Evolutionary conservation across 1,139 yeast species (phyloP), one percentile per base, ranked within the genome.

Genomic region (Pichia sp.): DNA sequence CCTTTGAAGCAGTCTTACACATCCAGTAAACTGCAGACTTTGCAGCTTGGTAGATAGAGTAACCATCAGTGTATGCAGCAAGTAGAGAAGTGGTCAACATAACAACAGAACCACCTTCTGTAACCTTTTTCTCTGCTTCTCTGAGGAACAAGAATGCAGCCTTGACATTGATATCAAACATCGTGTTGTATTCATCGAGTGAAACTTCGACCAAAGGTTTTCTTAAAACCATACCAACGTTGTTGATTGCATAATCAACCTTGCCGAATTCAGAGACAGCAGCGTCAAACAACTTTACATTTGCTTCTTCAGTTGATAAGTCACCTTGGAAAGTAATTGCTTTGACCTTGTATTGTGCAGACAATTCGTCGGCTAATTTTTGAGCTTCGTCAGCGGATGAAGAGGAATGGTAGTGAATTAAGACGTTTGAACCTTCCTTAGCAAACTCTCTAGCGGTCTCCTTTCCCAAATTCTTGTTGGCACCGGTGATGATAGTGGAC

Each of bases 211-310:
- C 62, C 43, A 77, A 54, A 17, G 28, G 31, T 54, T 79, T 79
- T 66, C 79, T 78, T 58, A 79, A 63, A 26, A 79, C 84, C 67
- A 62, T 72, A 40, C 85, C 85, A 28, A 77, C 79, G 49, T 76
- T 78, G 63, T 78, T 78, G 50, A 79, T 67, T 23, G 84, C 85
- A 57, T 76, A 68, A 52, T 79, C 83, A 49, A 75, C 64, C 20
- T 74, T 74, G 39, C 69, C 69, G 43, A 72, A 67, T 34, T 60
- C 54, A 36, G 61, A 56, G 34, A 68, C 67, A n/a, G 74, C 72
- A 6, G 52, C 57, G 18, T 59, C 62, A 53, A 78, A 79, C 43
- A 79, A 60, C 26, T 61, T 58, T 22, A 61, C 57, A 36, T 69
- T 61, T 17, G 69, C 74, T 1, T 52, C 60, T 34, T 74, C 77